A percentile compares a stretch with the other conserved stretches of the same genome.
Evolutionary conservation across 768 basidiomycete genomes (phyloP).

Genomic region (Kwoniella newhampshirensis): DNA sequence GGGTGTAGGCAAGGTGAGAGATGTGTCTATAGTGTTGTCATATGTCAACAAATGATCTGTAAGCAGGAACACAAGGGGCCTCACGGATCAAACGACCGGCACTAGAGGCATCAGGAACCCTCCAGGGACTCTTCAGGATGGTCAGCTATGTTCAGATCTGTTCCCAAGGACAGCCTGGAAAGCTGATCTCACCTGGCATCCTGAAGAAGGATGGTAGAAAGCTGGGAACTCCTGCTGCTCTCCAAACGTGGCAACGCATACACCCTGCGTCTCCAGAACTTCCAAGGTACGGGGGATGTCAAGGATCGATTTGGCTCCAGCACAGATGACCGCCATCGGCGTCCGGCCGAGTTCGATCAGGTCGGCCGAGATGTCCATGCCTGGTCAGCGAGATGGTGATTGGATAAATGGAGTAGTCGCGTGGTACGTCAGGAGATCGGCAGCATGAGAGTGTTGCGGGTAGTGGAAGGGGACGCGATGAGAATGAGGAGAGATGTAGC

Average conservation of each 20-base stretch:
- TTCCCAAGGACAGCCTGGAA: no score
- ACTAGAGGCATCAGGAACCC: constrained; percentile 61
- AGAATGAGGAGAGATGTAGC: neutral
- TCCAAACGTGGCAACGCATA: constrained; percentile 80
- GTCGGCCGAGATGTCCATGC: constrained; percentile 94
- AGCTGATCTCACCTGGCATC: constrained; percentile 63
- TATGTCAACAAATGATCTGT: neutral
- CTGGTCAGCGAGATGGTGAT: constrained; percentile 56
- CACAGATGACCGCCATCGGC: constrained; percentile 86
- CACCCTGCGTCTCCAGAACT: constrained; percentile 80
- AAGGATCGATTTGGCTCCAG: constrained; percentile 90
- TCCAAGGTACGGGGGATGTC: constrained; percentile 73
- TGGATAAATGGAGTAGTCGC: neutral
- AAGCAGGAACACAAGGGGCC: neutral
- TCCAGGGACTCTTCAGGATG: constrained; percentile 70
- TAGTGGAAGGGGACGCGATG: neutral
- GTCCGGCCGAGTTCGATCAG: constrained; percentile 83
- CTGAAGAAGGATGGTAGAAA: constrained; percentile 83
- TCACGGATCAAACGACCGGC: constrained; percentile 64
- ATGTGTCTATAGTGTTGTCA: constrained; percentile 59
- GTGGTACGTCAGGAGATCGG: neutral
- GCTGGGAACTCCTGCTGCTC: constrained; percentile 82
- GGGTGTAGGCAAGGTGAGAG: constrained; percentile 67
- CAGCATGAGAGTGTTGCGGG: neutral
- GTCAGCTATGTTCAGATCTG: constrained; percentile 3